phyloP scores from a whole-genome alignment of 1,139 yeast genomes.

The Candida sanyaensis region DNA sequence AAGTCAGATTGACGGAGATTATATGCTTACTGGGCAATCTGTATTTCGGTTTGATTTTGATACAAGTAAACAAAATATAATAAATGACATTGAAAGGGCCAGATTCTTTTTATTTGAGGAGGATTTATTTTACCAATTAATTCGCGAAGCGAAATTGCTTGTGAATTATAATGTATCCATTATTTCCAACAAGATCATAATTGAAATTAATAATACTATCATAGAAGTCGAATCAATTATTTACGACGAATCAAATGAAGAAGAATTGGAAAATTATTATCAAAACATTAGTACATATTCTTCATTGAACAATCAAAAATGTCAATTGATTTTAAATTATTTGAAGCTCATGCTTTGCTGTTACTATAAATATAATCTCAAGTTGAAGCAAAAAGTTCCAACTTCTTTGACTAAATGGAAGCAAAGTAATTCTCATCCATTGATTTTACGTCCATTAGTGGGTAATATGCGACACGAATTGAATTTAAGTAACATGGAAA shows the following conservation, averaged over 20 bases:
- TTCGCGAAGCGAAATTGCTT: constrained; percentile 72
- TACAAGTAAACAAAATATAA: constrained; percentile 33
- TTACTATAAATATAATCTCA: constrained; percentile 54
- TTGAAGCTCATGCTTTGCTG: constrained; percentile 64
- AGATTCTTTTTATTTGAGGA: constrained; percentile 82
- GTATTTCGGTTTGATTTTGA: constrained; percentile 25
- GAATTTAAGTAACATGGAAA: constrained; percentile 42
- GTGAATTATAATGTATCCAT: constrained; percentile 74
- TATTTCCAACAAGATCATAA: constrained; percentile 63
- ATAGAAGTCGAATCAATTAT: constrained; percentile 70
- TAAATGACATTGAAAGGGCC: constrained; percentile 58
- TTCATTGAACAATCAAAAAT: constrained; percentile 40
- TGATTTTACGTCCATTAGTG: constrained; percentile 64
- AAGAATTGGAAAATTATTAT: constrained; percentile 32
- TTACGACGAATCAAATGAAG: constrained; percentile 47
- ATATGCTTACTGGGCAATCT: constrained; percentile 50
- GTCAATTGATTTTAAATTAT: constrained; percentile 54
- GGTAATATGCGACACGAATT: constrained; percentile 70
- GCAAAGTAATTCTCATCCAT: constrained; percentile 48
- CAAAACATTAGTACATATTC: constrained; percentile 34
- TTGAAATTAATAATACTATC: constrained; percentile 66
- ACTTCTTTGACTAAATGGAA: constrained; percentile 55
- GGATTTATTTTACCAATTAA: constrained; percentile 70
- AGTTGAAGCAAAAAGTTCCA: constrained; percentile 47
- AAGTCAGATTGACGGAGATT: constrained; percentile 55